These are phyloP conservation scores for Pelagomonas calceolata DNA, from an alignment of 108 stramenopile genomes.

Conservation along the genomic window DNA sequence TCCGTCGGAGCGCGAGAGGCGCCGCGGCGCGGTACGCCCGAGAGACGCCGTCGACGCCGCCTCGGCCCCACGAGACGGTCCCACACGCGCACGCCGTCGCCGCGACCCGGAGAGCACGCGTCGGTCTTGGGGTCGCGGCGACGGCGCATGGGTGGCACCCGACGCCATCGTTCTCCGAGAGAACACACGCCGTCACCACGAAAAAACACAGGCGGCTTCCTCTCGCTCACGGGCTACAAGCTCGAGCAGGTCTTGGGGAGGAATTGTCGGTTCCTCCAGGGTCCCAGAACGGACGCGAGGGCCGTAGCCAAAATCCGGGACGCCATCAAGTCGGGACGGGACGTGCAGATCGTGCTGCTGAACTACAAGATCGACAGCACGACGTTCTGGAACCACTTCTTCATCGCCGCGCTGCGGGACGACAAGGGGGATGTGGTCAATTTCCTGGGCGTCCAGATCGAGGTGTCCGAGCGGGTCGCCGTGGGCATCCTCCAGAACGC, in stretches of 20 bases:
- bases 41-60: too few relatives aligned
- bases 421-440: constrained; percentile 82
- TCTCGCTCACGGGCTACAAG: constrained; percentile 86
- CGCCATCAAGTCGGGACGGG: constrained; percentile 60
- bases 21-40: too few relatives aligned
- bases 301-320: constrained; percentile 81
- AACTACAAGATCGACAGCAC: constrained; percentile 92
- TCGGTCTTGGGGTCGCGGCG: too few relatives aligned
- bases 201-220: constrained; percentile 82
- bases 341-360: constrained; percentile 71
- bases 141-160: too few relatives aligned
- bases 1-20: too few relatives aligned
- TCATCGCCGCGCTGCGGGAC: constrained; percentile 86
- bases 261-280: constrained; percentile 95
- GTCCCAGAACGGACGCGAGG: constrained; percentile 79
- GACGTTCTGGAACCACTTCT: constrained; percentile 97
- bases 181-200: too few relatives aligned
- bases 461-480: constrained; percentile 55
- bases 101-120: too few relatives aligned
- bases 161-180: too few relatives aligned
- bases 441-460: constrained; percentile 80
- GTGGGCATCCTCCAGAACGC: constrained; percentile 49
- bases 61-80: too few relatives aligned
- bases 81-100: too few relatives aligned
- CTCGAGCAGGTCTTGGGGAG: constrained; percentile 66